These are phyloP conservation scores for Carnegiea gigantea DNA, from an alignment of 179 eudicot genomes.

Conservation along the genomic window DNA sequence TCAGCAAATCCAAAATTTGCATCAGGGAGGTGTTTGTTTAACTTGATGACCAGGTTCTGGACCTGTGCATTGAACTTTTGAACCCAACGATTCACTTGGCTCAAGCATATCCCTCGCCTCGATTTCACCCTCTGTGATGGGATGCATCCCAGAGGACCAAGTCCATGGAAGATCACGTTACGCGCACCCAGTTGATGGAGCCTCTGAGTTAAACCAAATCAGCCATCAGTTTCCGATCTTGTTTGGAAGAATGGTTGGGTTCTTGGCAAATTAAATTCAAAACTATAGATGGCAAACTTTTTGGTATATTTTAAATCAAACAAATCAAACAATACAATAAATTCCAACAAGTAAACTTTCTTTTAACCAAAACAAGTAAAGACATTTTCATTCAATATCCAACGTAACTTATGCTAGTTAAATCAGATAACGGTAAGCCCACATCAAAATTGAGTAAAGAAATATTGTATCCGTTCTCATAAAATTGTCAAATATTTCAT, in stretches of 20 bases:
- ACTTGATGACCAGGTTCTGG: constrained; percentile 33
- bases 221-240: background rate
- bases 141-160: constrained; percentile 89
- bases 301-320: no score
- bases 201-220: constrained; percentile 37
- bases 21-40: constrained; percentile 47
- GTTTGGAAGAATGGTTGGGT: no score
- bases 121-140: constrained; percentile 88
- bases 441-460: no score
- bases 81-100: constrained; percentile 61
- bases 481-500: no score
- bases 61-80: constrained; percentile 61
- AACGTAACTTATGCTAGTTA: no score
- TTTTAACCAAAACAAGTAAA: no score
- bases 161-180: constrained; percentile 76
- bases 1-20: constrained; percentile 68
- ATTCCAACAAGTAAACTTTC: no score
- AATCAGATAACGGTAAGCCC: no score
- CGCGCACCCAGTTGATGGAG: constrained; percentile 72
- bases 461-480: no score
- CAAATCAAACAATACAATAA: background rate
- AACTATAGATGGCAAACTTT: no score
- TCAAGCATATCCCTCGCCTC: constrained; percentile 56
- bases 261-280: no score
- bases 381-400: no score